Percentiles rank a stretch among this genome's conserved stretches.
These are phyloP conservation scores for Mycogone perniciosa DNA, from an alignment of 2,329 filamentous ascomycete genomes.

Conservation along the genomic window DNA sequence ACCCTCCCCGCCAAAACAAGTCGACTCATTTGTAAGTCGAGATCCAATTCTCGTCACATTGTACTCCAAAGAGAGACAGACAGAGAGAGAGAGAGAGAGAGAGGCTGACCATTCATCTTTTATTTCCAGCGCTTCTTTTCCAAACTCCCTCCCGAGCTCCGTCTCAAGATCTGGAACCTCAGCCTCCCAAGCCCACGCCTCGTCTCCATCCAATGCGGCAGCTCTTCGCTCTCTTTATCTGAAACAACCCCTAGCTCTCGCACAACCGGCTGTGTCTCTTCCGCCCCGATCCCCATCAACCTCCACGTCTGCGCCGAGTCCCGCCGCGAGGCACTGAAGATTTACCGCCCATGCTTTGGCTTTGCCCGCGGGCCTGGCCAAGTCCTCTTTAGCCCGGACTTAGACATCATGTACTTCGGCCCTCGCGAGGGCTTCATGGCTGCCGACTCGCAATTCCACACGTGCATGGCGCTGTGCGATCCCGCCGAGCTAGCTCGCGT, in stretches of 20 bases:
- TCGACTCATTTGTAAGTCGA: constrained; percentile 6
- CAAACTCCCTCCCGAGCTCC: constrained; percentile 39
- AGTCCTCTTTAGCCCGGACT: constrained; percentile 35
- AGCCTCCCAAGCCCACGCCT: constrained; percentile 38
- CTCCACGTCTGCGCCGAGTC: constrained; percentile 43
- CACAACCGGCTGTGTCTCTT: constrained; percentile 34
- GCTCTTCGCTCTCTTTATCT: constrained; percentile 13
- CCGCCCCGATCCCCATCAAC: constrained; percentile 36
- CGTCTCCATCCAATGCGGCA: constrained; percentile 37
- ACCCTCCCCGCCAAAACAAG: not conserved
- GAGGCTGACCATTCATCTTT: not conserved
- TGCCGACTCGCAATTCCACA: constrained; percentile 39
- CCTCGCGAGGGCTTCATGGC: constrained; percentile 39
- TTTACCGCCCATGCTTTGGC: constrained; percentile 36
- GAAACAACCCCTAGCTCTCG: not conserved
- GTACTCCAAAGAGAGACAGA: not conserved
- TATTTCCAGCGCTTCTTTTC: constrained; percentile 34
- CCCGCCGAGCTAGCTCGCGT: constrained; percentile 35
- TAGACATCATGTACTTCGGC: constrained; percentile 44
- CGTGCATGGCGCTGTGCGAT: constrained; percentile 37
- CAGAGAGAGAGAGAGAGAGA: not conserved
- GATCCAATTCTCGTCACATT: not conserved
- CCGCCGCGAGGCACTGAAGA: constrained; percentile 36
- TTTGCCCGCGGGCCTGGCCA: constrained; percentile 35
- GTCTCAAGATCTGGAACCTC: constrained; percentile 42